Evolutionary conservation across 2,329 filamentous ascomycete species (phyloP), one percentile per base, ranked within the genome.

Genomic region (Phyllosticta citribraziliensis): DNA sequence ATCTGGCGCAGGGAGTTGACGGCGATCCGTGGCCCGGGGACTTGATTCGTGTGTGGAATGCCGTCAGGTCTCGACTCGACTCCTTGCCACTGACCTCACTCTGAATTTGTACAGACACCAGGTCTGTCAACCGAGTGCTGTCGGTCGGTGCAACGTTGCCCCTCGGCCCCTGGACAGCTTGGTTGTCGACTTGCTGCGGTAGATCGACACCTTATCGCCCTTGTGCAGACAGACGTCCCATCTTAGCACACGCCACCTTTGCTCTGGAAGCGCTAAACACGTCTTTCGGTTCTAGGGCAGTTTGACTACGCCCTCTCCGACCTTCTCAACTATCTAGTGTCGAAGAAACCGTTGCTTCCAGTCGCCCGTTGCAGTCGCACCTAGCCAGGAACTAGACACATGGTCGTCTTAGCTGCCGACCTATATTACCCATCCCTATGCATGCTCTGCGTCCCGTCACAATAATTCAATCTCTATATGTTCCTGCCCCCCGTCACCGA

Each of bases 401-500:
- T 40, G 12, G 30, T 35, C 30, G 9, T 10, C 12, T 12, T 35
- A 35, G 30, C 8, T 35, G 30, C 30, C 30, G 30, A 9, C 30
- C 30, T 35, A 35, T 35, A 35, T 35, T 3, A 22, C 22, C 2
- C 22, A 22, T 2, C 22, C 22, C 22, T 22, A 22, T 22, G 3
- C 22, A 22, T 22, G 3, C 5, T 10, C 27, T 30, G 6, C 6
- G 27, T 30, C 27, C 9, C 27, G 35, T 24, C n/a, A 30, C 5
- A 27, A 55, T 22, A 22, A 22, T 3, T 22, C 22, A 22, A 22
- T 22, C 57, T 40, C 71, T 80, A 85, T 72, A 84, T 85, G 68
- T 82, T 82, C 66, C 83, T 79, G 2, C 91, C 90, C 14, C 90
- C 91, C 5, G 89, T 94, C 58, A 94, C 89, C 77, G 86, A 89